Conservation (phyloP, 441 rosid genomes). For the Flueggea neowawraea region DNA sequence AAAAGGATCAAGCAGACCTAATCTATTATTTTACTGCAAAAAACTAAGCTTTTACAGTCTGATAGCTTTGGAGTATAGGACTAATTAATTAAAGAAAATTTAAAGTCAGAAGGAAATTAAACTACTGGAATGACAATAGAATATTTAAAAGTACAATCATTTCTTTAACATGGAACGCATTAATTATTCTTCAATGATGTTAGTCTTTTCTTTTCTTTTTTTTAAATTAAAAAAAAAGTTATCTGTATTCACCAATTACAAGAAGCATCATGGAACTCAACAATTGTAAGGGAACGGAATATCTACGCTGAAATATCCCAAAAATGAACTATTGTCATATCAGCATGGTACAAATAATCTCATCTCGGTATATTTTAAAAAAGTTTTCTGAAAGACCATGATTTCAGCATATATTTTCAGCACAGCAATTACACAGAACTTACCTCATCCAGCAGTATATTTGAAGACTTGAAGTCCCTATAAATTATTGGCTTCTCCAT, state of each 20-base stretch:
- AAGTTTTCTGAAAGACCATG: neutral
- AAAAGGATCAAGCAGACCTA: neutral
- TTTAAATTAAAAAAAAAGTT: too few species aligned
- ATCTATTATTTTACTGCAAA: neutral
- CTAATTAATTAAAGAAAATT: constrained; percentile 27
- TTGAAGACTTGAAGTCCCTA: constrained; percentile 81
- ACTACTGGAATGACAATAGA: too few species aligned
- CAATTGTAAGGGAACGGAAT: too few species aligned
- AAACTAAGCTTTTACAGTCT: constrained; percentile 25
- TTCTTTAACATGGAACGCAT: too few species aligned
- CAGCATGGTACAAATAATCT: too few species aligned
- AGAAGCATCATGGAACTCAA: too few species aligned
- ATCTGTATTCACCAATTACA: too few species aligned
- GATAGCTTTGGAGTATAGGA: constrained; percentile 65
- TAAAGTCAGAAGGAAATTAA: neutral
- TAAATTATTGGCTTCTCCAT: constrained; percentile 70
- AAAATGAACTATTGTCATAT: too few species aligned
- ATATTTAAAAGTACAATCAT: too few species aligned
- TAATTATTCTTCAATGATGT: too few species aligned
- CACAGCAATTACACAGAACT: constrained; percentile 1
- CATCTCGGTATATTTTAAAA: neutral
- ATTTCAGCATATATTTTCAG: neutral
- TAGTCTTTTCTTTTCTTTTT: too few species aligned
- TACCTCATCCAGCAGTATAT: constrained; percentile 78
- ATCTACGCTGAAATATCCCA: too few species aligned